phyloP scores from a whole-genome alignment of 1,284 basidiomycete genomes.

The Sphagnurus paluster region DNA sequence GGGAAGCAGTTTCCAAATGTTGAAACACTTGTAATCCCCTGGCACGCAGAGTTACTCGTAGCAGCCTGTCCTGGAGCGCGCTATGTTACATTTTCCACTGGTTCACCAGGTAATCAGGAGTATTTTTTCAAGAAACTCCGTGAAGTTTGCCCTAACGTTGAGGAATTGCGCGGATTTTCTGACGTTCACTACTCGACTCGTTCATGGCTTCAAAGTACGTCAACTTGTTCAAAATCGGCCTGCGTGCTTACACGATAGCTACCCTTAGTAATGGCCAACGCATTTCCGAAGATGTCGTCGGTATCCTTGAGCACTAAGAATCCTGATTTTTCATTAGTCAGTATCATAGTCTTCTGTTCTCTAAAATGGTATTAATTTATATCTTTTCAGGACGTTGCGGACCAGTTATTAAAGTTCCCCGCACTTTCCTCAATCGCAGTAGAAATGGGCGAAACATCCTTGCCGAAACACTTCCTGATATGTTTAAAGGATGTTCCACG shows the following conservation, averaged over 20 bases:
- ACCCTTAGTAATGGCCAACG: no score
- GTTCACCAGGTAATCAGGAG: neutral
- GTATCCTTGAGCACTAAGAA: no score
- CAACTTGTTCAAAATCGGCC: no score
- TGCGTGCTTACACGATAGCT: no score
- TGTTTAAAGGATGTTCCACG: no score
- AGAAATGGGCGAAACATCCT: no score
- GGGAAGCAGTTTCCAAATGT: conserved; percentile 3
- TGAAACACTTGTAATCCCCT: neutral
- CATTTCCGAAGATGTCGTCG: no score
- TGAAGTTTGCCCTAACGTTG: neutral
- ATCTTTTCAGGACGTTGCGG: neutral
- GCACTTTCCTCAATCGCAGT: neutral
- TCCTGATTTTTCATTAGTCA: no score
- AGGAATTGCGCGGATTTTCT: neutral
- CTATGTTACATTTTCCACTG: neutral
- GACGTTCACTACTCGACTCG: neutral
- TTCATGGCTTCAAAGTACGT: neutral
- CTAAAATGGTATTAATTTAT: neutral
- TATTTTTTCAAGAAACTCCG: neutral
- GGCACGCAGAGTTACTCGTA: no score
- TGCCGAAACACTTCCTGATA: no score
- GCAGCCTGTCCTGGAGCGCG: no score
- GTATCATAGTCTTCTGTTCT: neutral
- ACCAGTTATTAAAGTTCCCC: neutral